These are phyloP conservation scores for Athelia psychrophila DNA, from an alignment of 1,284 basidiomycete species.

Conservation along the genomic window DNA sequence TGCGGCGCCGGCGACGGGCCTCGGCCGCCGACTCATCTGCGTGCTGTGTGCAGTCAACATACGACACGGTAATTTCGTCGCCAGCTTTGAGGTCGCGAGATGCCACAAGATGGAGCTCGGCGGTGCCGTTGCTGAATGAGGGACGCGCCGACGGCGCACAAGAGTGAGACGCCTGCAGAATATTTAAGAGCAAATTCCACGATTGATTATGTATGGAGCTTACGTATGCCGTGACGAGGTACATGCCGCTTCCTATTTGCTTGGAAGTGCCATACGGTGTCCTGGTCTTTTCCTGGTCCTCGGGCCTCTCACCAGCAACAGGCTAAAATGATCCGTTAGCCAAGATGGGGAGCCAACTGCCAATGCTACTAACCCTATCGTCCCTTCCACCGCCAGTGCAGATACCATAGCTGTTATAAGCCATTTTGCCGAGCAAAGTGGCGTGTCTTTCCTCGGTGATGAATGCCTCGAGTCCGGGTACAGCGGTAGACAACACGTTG, in stretches of 20 bases:
- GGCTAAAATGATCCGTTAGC: slow-evolving; percentile 36
- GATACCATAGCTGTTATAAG: slow-evolving; percentile 74
- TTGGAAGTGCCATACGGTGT: slow-evolving; percentile 69
- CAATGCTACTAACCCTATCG: slow-evolving; percentile 50
- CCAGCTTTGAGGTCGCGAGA: slow-evolving; percentile 63
- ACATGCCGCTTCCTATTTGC: slow-evolving; percentile 73
- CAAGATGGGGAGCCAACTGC: neutral
- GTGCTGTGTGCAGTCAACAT: slow-evolving; percentile 60
- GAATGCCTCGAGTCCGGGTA: slow-evolving; percentile 71
- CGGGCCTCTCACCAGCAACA: slow-evolving; percentile 45
- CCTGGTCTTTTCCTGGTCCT: slow-evolving; percentile 68
- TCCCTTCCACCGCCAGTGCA: slow-evolving; percentile 61
- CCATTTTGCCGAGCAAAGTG: slow-evolving; percentile 64
- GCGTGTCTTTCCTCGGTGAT: slow-evolving; percentile 61
- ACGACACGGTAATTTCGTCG: slow-evolving; percentile 72
- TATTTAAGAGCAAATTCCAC: neutral
- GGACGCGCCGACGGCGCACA: slow-evolving; percentile 65
- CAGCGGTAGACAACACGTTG: slow-evolving; percentile 53
- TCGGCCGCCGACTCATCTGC: slow-evolving; percentile 49
- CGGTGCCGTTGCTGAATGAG: slow-evolving; percentile 57
- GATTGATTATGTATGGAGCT: slow-evolving; percentile 17
- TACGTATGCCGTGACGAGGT: slow-evolving; percentile 73
- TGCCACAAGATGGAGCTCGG: slow-evolving; percentile 66
- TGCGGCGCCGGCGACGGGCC: slow-evolving; percentile 59
- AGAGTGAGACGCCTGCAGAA: slow-evolving; percentile 57